Evolutionary conservation across 2,329 filamentous ascomycete genomes (phyloP).

Genomic region (Exophiala xenobiotica): DNA sequence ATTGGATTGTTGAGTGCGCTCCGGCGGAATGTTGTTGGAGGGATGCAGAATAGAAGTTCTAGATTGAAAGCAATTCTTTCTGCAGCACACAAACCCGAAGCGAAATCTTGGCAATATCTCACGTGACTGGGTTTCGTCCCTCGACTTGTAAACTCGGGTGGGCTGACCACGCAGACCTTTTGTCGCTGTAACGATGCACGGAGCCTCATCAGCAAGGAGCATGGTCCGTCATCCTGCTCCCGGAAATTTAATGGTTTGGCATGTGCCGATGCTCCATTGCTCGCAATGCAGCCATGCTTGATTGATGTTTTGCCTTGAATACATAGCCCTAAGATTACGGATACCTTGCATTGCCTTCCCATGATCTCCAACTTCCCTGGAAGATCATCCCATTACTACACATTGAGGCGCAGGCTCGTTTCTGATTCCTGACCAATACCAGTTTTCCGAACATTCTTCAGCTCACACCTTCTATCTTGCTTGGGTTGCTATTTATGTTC

Average conservation of each 20-base stretch:
- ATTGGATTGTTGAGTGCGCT: conserved; percentile 36
- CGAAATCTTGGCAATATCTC: neutral
- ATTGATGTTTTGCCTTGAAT: neutral
- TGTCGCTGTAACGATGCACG: too few relatives aligned
- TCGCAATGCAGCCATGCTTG: neutral
- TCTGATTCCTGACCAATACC: conserved; percentile 15
- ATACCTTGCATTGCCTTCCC: conserved; percentile 5
- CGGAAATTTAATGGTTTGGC: conserved; percentile 13
- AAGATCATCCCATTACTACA: neutral
- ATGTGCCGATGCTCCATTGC: conserved; percentile 9
- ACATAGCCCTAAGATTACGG: neutral
- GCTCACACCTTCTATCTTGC: conserved; percentile 9
- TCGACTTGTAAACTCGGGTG: too few relatives aligned
- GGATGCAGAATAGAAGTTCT: neutral
- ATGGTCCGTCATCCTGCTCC: neutral
- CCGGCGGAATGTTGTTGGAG: conserved; percentile 34
- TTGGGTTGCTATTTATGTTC: conserved; percentile 15
- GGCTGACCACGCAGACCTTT: too few relatives aligned
- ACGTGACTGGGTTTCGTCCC: neutral
- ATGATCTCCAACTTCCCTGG: conserved; percentile 4
- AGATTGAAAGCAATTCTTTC: neutral
- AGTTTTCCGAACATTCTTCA: conserved; percentile 10
- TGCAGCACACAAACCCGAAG: neutral
- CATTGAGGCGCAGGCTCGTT: conserved; percentile 21
- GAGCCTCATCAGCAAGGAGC: too few relatives aligned